Percentiles rank a stretch among this genome's conserved stretches.
phyloP scores from a whole-genome alignment of 768 basidiomycete genomes.

The Floccularia luteovirens region DNA sequence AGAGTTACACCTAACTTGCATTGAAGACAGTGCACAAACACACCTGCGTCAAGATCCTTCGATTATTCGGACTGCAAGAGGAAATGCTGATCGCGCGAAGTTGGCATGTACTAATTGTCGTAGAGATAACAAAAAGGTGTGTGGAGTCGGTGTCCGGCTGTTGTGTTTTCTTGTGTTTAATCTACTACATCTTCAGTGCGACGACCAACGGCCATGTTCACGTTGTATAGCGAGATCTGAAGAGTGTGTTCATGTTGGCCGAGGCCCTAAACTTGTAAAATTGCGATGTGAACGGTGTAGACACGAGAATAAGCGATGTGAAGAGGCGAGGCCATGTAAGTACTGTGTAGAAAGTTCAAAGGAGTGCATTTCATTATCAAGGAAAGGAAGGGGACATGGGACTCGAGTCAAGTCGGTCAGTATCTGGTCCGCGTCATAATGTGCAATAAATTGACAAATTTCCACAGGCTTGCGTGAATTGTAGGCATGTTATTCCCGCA shows the following conservation, averaged over 20 bases:
- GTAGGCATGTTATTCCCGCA: constrained; percentile 39
- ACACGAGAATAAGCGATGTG: constrained; percentile 48
- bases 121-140: constrained; percentile 60
- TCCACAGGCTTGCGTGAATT: constrained; percentile 48
- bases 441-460: constrained; percentile 1
- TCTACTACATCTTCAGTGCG: constrained; percentile 35
- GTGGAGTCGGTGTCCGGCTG: constrained; percentile 3
- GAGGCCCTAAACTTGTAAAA: constrained; percentile 50
- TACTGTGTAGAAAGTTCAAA: constrained; percentile 39
- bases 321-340: constrained; percentile 49
- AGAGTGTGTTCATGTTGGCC: constrained; percentile 48
- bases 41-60: constrained; percentile 15
- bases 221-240: constrained; percentile 48
- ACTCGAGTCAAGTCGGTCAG: constrained; percentile 55
- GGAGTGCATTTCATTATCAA: constrained; percentile 40
- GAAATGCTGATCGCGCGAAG: constrained; percentile 42
- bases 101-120: constrained; percentile 54
- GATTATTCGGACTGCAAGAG: constrained; percentile 16
- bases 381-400: constrained; percentile 52
- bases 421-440: constrained; percentile 5
- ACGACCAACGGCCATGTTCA: constrained; percentile 54
- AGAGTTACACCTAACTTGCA: constrained; percentile 41
- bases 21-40: constrained; percentile 28
- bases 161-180: constrained; percentile 5
- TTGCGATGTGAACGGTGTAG: constrained; percentile 54